phyloP scores from a whole-genome alignment of 1,139 yeast genomes.

The Protomyces pachydermus region DNA sequence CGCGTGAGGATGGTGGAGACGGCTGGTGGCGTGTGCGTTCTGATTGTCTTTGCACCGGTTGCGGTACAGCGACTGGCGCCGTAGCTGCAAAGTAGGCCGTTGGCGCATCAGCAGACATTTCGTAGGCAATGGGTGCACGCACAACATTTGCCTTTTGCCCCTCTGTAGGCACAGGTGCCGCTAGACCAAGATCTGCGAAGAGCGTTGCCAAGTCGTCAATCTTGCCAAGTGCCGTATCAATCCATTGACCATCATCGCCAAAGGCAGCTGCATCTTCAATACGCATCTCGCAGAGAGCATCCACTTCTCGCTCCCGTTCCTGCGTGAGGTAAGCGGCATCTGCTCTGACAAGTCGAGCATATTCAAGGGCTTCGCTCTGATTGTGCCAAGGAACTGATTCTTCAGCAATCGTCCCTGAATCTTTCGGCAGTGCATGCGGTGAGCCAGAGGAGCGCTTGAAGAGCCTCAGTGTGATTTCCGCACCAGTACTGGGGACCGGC shows the following conservation, averaged over 20 bases:
- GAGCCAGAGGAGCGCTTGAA: conserved; percentile 65
- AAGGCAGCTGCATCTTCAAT: conserved; percentile 55
- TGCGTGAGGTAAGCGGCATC: conserved; percentile 50
- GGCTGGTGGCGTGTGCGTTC: not conserved
- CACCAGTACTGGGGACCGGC: conserved; percentile 59
- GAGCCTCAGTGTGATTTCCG: conserved; percentile 58
- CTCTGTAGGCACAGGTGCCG: not conserved
- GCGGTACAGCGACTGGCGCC: not conserved
- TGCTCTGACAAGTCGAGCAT: conserved; percentile 62
- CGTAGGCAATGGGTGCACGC: conserved; percentile 1
- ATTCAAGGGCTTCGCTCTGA: conserved; percentile 42
- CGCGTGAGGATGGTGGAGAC: not conserved
- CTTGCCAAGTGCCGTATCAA: conserved; percentile 49
- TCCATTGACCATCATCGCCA: conserved; percentile 57
- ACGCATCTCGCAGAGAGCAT: conserved; percentile 46
- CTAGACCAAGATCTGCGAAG: conserved; percentile 29
- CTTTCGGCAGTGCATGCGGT: conserved; percentile 59
- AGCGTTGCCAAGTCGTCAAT: conserved; percentile 27
- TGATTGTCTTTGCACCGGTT: not conserved
- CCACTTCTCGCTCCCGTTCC: conserved; percentile 56
- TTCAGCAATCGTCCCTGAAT: conserved; percentile 32
- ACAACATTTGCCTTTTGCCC: not conserved
- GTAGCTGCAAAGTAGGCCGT: not conserved
- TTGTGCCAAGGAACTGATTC: conserved; percentile 38
- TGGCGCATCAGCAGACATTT: not conserved